Conservation (phyloP, 192 early-diverging fungal genomes). For the Coemansia sp. region DNA sequence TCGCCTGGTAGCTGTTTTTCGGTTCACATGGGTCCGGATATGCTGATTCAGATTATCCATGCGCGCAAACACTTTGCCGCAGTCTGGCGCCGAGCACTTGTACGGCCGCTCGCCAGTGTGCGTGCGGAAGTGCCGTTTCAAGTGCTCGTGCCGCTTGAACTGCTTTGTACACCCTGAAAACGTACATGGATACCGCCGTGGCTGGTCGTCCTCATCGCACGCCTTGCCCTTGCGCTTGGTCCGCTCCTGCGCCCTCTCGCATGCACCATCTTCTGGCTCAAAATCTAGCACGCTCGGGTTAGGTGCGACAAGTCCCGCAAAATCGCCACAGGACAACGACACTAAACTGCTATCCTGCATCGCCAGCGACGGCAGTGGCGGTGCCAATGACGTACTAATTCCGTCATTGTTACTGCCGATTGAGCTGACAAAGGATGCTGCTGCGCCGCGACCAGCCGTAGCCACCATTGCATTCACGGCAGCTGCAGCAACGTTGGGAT, state of each 20-base stretch:
- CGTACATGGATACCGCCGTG: constrained; percentile 39
- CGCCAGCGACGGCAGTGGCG: not conserved
- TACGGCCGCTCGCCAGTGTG: constrained; percentile 80
- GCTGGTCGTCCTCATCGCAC: constrained; percentile 18
- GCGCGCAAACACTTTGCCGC: constrained; percentile 73
- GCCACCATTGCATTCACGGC: constrained; percentile 34
- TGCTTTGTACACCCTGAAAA: constrained; percentile 60
- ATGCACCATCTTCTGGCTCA: not conserved
- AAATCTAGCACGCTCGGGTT: not conserved
- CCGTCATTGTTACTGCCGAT: not conserved
- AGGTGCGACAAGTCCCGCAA: not conserved
- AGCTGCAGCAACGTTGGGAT: constrained; percentile 46
- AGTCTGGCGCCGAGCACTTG: constrained; percentile 63
- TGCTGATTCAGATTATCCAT: constrained; percentile 73
- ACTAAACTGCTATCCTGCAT: not conserved
- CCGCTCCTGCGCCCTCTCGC: not conserved
- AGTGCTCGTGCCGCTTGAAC: constrained; percentile 75
- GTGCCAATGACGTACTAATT: not conserved
- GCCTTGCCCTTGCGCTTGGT: not conserved
- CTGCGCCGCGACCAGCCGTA: not conserved
- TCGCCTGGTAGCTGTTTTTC: constrained; percentile 31
- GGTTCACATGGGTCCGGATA: constrained; percentile 57
- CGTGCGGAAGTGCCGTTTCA: constrained; percentile 71
- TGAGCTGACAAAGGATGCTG: not conserved
- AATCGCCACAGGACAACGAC: not conserved